Evolutionary conservation across 2,329 filamentous ascomycete genomes (phyloP), one percentile per base, ranked within the genome.

Genomic region (Fusarium nisikadoi): DNA sequence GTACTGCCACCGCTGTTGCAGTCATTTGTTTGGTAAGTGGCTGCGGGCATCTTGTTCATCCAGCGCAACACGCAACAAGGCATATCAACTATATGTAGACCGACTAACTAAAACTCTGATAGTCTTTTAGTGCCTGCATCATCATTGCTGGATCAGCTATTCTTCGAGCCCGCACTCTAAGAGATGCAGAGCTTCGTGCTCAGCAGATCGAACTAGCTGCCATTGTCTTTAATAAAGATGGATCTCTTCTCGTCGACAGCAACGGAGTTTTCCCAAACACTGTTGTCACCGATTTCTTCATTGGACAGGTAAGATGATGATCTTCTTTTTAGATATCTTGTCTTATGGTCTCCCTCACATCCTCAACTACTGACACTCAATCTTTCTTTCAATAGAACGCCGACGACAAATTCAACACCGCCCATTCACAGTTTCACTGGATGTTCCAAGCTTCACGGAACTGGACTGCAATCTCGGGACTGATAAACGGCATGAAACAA

Each of bases 341-440:
- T 29, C 7, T 29, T 29, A 29, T 29, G 27, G 9, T 8, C 27
- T 29, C 27, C 27, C 9, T 29, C 9, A 8, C 27, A 29, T 29
- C 27, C 27, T 29, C 27, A 38, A 9, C 20, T 8, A 25, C 62
- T 68, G 2, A 67, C 10, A 16, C 3, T 6, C 0, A 4, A 7
- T n/a, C 53, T 35, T 35, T 45, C 49, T 17, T 46, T 70, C 62
- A 7, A 10, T 39, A 79, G 76, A 81, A 70, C 68, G 81, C 91
- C 58, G 89, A 91, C 66, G 93, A 97, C 65, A 88, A 91, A 11
- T 95, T 97, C 76, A 90, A 90, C 63, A 90, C 90, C 25, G 88
- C 89, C 1, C 93, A 97, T 77, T 89, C 93, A 0, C 89, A 94
- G 4, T 97, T 96, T 80, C 89, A 94, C 47, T 97, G 94, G 94